Base-by-base conservation (phyloP, 2,329 filamentous ascomycete genomes). In the Zymoseptoria tritici region DNA sequence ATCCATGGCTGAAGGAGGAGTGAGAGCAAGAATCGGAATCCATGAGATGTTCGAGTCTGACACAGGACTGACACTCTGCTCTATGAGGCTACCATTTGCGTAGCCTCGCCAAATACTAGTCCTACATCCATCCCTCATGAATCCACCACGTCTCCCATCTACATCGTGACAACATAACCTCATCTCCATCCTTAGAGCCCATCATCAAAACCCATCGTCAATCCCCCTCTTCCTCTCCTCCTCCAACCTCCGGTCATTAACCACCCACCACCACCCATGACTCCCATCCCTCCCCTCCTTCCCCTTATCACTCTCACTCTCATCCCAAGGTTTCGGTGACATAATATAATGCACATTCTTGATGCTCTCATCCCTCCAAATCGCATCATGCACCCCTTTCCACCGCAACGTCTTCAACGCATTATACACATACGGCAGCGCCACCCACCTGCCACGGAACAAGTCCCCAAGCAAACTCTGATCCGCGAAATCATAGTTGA, bases 281-380 rank as follows among this genome's bases (percentile, higher is more conserved):
- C 76, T 78, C 63, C 79, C 78, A 60, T 83, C 77, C 56, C 74
- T 59, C 1, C 56, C 65, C 68, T 58, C 72, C 66, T 76, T 72
- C 8, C 72, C 75, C 57, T 68, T 72, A 58, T 75, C 67, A 52
- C 71, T 71, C 13, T 72, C 67, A 57, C 72, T 75, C 71, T 85
- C 82, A 62, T 86, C 81, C 84, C 84, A 86, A 3, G 84, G 84
- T 73, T 86, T 86, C 31, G 83, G 83, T 55, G 77, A 81, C 58
- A 86, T 68, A 49, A 86, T 81, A 66, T 84, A 86, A 70, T 86
- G 84, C 9, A 86, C 75, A 65, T 85, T 86, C 74, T 85, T 85
- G 20, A 86, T 81, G 65, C 79, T 70, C 19, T 81, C 78, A 62
- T 86, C 83, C 60, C 78, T 74, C 84, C 84, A 86, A 58, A 86